Evolutionary conservation across 768 basidiomycete genomes (phyloP).

Genomic region (Melanogaster broomeanus): DNA sequence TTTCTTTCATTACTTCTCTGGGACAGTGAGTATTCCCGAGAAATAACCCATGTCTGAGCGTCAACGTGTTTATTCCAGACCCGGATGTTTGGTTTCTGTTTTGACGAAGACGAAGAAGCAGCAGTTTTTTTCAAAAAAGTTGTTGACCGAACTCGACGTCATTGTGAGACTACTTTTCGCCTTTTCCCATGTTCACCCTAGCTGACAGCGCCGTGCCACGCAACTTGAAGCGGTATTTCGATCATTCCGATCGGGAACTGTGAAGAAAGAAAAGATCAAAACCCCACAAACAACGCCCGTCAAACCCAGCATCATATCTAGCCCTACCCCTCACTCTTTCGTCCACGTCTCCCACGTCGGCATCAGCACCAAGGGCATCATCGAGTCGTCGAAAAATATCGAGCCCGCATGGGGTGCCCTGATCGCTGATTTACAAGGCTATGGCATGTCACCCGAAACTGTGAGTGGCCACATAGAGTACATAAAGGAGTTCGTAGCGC

Average conservation of each 20-base stretch:
- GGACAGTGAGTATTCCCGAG: conserved; percentile 59
- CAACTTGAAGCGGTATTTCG: conserved; percentile 24
- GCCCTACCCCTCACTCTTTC: conserved; percentile 61
- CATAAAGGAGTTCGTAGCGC: conserved; percentile 33
- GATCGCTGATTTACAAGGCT: conserved; percentile 42
- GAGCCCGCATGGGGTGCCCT: conserved; percentile 56
- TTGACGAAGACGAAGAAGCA: conserved; percentile 63
- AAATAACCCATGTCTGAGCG: not conserved
- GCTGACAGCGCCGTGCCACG: not conserved
- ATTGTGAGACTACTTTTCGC: conserved; percentile 28
- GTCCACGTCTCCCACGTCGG: conserved; percentile 69
- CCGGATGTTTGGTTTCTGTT: conserved; percentile 56
- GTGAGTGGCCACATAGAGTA: conserved; percentile 35
- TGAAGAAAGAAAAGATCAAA: conserved; percentile 29
- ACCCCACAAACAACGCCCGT: conserved; percentile 40
- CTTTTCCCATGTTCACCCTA: not conserved
- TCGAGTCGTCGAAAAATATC: conserved; percentile 55
- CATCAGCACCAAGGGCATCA: conserved; percentile 47
- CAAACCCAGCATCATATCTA: conserved; percentile 48
- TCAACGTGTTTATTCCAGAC: conserved; percentile 17
- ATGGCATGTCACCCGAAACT: conserved; percentile 35
- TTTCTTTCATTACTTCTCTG: conserved; percentile 90
- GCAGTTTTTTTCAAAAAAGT: conserved; percentile 62
- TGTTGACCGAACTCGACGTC: conserved; percentile 48
- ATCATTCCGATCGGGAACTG: conserved; percentile 28